Evolutionary conservation across 192 early-diverging fungal genomes (phyloP).

Genomic region (Backusella circina): DNA sequence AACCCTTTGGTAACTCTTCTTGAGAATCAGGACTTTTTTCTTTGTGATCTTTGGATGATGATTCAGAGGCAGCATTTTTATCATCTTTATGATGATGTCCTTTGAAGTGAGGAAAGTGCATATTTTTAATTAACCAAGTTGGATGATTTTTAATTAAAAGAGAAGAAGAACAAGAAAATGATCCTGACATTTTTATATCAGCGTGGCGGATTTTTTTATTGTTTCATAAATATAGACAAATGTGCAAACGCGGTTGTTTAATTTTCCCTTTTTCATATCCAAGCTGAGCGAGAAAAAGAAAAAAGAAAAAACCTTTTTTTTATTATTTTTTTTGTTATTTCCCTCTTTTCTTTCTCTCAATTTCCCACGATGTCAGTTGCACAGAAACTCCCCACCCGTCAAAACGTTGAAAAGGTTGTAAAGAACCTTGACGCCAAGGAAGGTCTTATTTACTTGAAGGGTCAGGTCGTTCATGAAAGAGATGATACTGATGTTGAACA

Average conservation of each 20-base stretch:
- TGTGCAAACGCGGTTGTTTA: neutral
- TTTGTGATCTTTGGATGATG: neutral
- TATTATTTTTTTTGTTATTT: neutral
- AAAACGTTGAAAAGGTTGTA: conserved; percentile 56
- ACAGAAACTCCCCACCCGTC: conserved; percentile 57
- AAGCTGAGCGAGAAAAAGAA: neutral
- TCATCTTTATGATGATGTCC: neutral
- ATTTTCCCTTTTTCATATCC: neutral
- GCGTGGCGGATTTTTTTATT: neutral
- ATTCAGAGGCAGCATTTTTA: neutral
- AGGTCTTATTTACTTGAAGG: conserved; percentile 60
- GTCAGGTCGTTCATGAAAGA: conserved; percentile 48
- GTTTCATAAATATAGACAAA: neutral
- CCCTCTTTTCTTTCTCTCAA: neutral
- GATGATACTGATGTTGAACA: conserved; percentile 78
- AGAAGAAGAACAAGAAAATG: neutral
- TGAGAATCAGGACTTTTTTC: neutral
- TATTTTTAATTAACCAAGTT: neutral
- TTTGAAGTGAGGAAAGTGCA: conserved; percentile 3
- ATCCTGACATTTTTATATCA: neutral
- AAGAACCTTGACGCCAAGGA: conserved; percentile 51
- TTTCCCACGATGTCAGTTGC: neutral
- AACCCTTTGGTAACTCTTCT: conserved; percentile 8
- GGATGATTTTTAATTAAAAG: neutral
- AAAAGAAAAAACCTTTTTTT: neutral